These are phyloP conservation scores for Wallacemonas sp. DNA, from an alignment of 208 protist species.

Conservation along the genomic window DNA sequence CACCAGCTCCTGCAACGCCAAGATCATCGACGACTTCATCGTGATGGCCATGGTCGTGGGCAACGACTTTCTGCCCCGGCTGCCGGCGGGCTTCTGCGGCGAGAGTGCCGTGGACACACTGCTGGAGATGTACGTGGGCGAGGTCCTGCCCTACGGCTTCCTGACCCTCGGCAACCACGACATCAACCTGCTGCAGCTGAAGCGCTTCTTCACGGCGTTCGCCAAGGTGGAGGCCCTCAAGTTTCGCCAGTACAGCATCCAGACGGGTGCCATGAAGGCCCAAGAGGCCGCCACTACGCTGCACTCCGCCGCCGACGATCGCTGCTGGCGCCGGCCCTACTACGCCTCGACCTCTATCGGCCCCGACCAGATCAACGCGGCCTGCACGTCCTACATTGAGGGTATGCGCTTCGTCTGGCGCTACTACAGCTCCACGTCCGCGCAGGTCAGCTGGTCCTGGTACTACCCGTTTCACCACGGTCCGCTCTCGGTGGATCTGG, in stretches of 20 bases:
- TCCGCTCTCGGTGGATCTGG: conserved; percentile 70
- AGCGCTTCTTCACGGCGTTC: conserved; percentile 63
- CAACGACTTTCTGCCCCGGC: conserved; percentile 84
- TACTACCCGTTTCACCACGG: conserved; percentile 80
- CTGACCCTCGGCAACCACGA: conserved; percentile 66
- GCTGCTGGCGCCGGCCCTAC: conserved; percentile 56
- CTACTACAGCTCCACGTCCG: conserved; percentile 72
- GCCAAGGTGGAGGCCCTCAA: conserved; percentile 60
- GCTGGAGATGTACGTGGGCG: conserved; percentile 74
- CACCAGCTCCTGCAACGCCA: conserved; percentile 63
- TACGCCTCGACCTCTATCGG: conserved; percentile 43
- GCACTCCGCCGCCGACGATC: conserved; percentile 36
- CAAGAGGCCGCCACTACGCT: conserved; percentile 38
- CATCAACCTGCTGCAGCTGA: conserved; percentile 70
- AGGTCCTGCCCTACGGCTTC: conserved; percentile 84
- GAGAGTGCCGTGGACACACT: conserved; percentile 80
- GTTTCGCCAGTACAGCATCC: conserved; percentile 64
- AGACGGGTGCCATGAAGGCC: conserved; percentile 34
- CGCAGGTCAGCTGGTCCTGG: conserved; percentile 75
- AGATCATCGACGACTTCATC: conserved; percentile 88
- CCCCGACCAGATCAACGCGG: conserved; percentile 37
- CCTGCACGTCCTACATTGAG: conserved; percentile 75
- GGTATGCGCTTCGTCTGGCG: conserved; percentile 81
- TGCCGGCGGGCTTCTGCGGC: conserved; percentile 76
- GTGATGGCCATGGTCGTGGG: conserved; percentile 74